Percentiles rank a stretch among this genome's conserved stretches.
Evolutionary conservation across 805 yeast species (phyloP).

Genomic region (Saturnispora galanensis): DNA sequence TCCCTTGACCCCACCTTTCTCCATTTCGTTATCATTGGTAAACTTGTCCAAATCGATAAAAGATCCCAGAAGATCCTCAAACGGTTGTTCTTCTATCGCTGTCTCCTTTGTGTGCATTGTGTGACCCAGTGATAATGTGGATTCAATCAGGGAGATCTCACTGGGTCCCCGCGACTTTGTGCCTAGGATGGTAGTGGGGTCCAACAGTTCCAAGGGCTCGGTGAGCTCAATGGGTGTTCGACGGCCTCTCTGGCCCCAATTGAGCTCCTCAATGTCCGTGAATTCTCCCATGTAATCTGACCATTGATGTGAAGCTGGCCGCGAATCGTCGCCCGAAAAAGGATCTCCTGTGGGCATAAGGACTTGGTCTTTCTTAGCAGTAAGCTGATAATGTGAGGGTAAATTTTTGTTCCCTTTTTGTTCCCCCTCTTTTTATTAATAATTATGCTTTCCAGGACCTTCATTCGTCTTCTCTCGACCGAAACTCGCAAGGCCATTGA

Average conservation of each 20-base stretch:
- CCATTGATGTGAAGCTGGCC: too few species aligned
- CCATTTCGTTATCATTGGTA: neutral
- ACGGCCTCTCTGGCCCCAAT: too few species aligned
- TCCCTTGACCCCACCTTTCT: neutral
- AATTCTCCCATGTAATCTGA: too few species aligned
- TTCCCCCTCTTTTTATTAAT: neutral
- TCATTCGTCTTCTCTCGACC: slow-evolving; percentile 43
- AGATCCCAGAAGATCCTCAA: neutral
- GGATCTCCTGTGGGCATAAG: neutral
- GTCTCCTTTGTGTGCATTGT: neutral
- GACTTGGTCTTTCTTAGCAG: neutral
- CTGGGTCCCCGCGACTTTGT: too few species aligned
- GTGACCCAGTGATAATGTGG: neutral
- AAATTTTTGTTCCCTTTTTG: neutral
- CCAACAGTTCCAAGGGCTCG: too few species aligned
- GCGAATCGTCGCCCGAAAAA: too few species aligned
- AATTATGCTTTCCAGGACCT: slow-evolving; percentile 3
- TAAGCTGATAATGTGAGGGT: neutral
- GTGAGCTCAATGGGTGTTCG: too few species aligned
- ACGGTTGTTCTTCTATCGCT: too few species aligned
- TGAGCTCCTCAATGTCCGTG: too few species aligned
- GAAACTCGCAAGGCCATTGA: slow-evolving; percentile 81
- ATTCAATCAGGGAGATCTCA: too few species aligned
- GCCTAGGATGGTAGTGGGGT: neutral
- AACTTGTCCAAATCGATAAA: slow-evolving; percentile 3